These are phyloP conservation scores for Cryptosporidium ubiquitum DNA, from an alignment of 169 alveolate genomes.

Conservation along the genomic window DNA sequence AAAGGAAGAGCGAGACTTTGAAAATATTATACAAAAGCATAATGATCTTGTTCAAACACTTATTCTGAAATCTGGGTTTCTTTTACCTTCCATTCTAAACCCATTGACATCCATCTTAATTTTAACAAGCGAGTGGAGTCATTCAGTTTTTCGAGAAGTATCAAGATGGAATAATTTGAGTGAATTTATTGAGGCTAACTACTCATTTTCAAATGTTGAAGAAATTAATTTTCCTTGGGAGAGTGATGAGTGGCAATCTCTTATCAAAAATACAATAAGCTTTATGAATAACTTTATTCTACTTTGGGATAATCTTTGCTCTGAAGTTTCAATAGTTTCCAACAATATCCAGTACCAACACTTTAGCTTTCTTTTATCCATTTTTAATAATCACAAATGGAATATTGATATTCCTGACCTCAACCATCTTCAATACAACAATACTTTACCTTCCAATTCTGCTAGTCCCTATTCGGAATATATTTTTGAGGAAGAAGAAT, in stretches of 20 bases:
- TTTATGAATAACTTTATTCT: conserved; percentile 44
- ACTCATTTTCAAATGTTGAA: not conserved
- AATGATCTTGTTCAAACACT: conserved; percentile 40
- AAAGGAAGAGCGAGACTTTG: conserved; percentile 29
- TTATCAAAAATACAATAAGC: not conserved
- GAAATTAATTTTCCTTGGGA: conserved; percentile 13
- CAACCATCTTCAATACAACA: not conserved
- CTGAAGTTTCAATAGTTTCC: conserved; percentile 52
- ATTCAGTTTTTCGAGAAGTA: not conserved
- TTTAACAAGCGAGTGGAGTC: conserved; percentile 50
- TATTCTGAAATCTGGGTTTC: conserved; percentile 23
- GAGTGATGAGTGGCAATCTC: not conserved
- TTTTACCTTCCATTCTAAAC: conserved; percentile 30
- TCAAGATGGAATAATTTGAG: conserved; percentile 35
- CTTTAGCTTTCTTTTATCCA: conserved; percentile 14
- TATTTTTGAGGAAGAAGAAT: not conserved
- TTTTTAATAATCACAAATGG: conserved; percentile 38
- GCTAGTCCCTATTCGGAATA: not conserved
- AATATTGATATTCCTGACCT: conserved; percentile 25
- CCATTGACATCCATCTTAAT: conserved; percentile 44
- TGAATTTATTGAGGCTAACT: not conserved
- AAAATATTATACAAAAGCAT: conserved; percentile 14
- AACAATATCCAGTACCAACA: conserved; percentile 53
- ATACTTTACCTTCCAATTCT: not conserved
- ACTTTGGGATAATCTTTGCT: conserved; percentile 43